These are phyloP conservation scores for Oenanthe javanica DNA, from an alignment of 140 eudicot genomes.

Conservation along the genomic window DNA sequence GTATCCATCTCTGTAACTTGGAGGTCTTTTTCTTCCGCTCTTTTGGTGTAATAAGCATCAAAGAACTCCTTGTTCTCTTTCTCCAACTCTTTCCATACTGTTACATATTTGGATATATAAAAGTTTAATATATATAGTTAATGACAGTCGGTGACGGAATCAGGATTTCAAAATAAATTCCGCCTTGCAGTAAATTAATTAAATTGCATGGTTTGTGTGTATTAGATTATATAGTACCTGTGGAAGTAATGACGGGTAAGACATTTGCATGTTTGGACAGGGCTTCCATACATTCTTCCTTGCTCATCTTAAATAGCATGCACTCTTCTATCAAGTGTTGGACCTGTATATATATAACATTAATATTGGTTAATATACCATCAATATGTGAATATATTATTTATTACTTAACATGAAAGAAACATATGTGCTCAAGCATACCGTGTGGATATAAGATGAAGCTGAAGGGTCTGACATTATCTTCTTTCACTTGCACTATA, in stretches of 20 bases:
- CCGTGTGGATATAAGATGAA: conserved; percentile 37
- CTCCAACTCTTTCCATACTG: conserved; percentile 92
- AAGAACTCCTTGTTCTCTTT: conserved; percentile 78
- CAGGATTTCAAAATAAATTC: too few relatives aligned
- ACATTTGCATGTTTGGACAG: conserved; percentile 46
- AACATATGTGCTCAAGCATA: neutral
- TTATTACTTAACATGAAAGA: neutral
- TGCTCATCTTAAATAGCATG: conserved; percentile 40
- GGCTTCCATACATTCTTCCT: conserved; percentile 46
- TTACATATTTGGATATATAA: too few relatives aligned
- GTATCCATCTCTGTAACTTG: neutral
- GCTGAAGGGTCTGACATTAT: conserved; percentile 33
- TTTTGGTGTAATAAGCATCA: conserved; percentile 45
- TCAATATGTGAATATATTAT: neutral
- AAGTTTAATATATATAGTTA: too few relatives aligned
- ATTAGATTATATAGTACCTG: conserved; percentile 15
- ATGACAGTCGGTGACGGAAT: too few relatives aligned
- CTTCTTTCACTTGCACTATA: neutral
- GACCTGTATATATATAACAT: neutral
- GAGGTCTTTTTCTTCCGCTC: conserved; percentile 23
- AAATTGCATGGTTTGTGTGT: too few relatives aligned
- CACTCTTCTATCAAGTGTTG: conserved; percentile 27
- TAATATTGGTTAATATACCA: too few relatives aligned
- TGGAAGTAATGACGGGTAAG: conserved; percentile 38
- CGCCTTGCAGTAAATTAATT: too few relatives aligned